Evolutionary conservation across 2,329 filamentous ascomycete genomes (phyloP).

Genomic region (Torrubiella hemipterigena): DNA sequence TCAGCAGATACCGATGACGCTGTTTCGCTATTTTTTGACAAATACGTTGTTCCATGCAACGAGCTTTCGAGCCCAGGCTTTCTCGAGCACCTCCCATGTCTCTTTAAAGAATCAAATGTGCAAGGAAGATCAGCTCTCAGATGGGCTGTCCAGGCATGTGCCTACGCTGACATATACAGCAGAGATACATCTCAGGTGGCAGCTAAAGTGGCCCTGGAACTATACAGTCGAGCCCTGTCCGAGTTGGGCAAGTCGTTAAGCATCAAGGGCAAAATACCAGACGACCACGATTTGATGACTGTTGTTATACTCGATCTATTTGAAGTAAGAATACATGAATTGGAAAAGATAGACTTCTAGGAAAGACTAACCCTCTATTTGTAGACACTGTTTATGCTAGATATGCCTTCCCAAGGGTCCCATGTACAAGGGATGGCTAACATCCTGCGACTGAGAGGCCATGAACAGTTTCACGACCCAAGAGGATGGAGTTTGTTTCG

Average conservation of each 20-base stretch:
- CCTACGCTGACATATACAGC: slow-evolving; percentile 19
- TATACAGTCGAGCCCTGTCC: slow-evolving; percentile 21
- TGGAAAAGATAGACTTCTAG: background rate
- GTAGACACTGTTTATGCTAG: slow-evolving; percentile 20
- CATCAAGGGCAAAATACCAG: slow-evolving; percentile 17
- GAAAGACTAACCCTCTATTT: slow-evolving; percentile 1
- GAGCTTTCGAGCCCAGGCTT: slow-evolving; percentile 23
- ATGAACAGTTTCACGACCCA: slow-evolving; percentile 19
- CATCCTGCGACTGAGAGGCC: slow-evolving; percentile 22
- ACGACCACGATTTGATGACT: slow-evolving; percentile 27
- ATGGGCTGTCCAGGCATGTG: slow-evolving; percentile 23
- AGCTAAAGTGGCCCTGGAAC: slow-evolving; percentile 16
- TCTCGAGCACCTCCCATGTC: slow-evolving; percentile 22
- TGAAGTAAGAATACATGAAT: slow-evolving; percentile 15
- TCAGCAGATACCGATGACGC: slow-evolving; percentile 14
- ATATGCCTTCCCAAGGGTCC: slow-evolving; percentile 12
- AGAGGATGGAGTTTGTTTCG: slow-evolving; percentile 27
- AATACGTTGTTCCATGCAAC: slow-evolving; percentile 24
- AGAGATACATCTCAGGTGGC: slow-evolving; percentile 11
- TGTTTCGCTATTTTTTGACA: slow-evolving; percentile 21
- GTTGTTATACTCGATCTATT: slow-evolving; percentile 27
- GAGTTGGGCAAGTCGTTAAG: slow-evolving; percentile 19
- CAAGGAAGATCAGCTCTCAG: slow-evolving; percentile 22
- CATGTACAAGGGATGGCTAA: slow-evolving; percentile 28
- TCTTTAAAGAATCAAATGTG: slow-evolving; percentile 25